Conservation (phyloP, 345 rosid species). For the Populus deltoides region DNA sequence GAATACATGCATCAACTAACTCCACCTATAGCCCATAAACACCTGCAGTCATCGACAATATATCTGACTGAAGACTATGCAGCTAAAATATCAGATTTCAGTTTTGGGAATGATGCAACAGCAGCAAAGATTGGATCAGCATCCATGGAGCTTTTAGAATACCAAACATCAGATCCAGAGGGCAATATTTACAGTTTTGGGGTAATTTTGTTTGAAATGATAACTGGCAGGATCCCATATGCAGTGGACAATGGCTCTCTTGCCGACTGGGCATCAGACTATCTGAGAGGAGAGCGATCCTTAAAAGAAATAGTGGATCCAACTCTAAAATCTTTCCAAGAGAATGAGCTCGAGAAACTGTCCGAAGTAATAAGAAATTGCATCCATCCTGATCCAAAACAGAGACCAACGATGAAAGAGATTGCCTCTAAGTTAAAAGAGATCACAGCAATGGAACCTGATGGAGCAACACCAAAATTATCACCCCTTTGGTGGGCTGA, state of each 20-base stretch:
- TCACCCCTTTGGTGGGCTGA: slow-evolving; percentile 99
- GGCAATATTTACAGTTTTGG: slow-evolving; percentile 70
- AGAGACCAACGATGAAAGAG: slow-evolving; percentile 60
- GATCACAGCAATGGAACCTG: slow-evolving; percentile 71
- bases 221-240: slow-evolving; percentile 68
- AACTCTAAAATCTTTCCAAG: slow-evolving; percentile 52
- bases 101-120: slow-evolving; percentile 46
- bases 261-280: slow-evolving; percentile 50
- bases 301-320: slow-evolving; percentile 61
- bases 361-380: slow-evolving; percentile 61
- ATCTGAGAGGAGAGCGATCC: slow-evolving; percentile 40
- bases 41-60: slow-evolving; percentile 63
- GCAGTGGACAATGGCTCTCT: slow-evolving; percentile 41
- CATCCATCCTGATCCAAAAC: slow-evolving; percentile 50
- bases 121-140: slow-evolving; percentile 44
- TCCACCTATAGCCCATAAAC: slow-evolving; percentile 62
- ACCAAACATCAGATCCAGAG: slow-evolving; percentile 35
- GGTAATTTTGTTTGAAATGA: slow-evolving; percentile 62
- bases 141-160: slow-evolving; percentile 42
- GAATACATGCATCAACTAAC: slow-evolving; percentile 82
- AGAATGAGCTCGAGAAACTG: slow-evolving; percentile 49
- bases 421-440: slow-evolving; percentile 55
- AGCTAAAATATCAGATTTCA: slow-evolving; percentile 79
- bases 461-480: slow-evolving; percentile 63
- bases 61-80: slow-evolving; percentile 92